Evolutionary conservation across 352 stramenopile genomes (phyloP).

Genomic region (Phytopythium aichiense): DNA sequence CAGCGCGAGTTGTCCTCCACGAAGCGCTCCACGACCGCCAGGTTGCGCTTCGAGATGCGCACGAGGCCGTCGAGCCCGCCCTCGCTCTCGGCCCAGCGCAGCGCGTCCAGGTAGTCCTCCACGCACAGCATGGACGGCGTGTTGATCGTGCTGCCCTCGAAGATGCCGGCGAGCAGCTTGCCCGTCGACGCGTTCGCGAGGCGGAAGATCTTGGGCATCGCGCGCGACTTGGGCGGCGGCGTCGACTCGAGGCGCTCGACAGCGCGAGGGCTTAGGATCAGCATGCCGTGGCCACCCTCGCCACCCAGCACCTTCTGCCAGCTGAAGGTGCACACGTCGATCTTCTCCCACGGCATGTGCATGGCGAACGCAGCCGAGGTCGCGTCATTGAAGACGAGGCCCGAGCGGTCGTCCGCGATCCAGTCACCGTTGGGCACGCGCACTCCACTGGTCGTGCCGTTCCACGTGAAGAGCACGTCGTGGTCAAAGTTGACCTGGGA

Average conservation of each 20-base stretch:
- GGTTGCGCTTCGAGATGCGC: conserved; percentile 92
- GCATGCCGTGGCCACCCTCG: conserved; percentile 96
- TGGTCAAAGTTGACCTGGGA: conserved; percentile 92
- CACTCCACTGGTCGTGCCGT: conserved; percentile 98
- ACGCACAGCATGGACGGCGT: conserved; percentile 99
- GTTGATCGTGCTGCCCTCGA: conserved; percentile 99
- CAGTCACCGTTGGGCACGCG: conserved; percentile 95
- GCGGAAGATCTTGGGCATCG: conserved; percentile 99
- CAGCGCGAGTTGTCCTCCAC: conserved; percentile 93
- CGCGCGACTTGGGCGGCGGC: conserved; percentile 74
- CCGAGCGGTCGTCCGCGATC: conserved; percentile 93
- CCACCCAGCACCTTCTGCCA: conserved; percentile 99
- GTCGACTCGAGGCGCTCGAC: conserved; percentile 97
- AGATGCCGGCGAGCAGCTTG: conserved; percentile 93
- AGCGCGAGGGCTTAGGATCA: conserved; percentile 95
- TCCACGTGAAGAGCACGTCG: conserved; percentile 99
- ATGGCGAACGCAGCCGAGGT: conserved; percentile 98
- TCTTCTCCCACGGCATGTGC: conserved; percentile 98
- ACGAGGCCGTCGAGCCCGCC: conserved; percentile 94
- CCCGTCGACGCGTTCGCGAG: conserved; percentile 96
- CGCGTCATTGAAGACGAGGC: conserved; percentile 97
- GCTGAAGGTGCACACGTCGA: conserved; percentile 99
- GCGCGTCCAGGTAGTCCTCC: conserved; percentile 98
- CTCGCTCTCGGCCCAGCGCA: conserved; percentile 94
- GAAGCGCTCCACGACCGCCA: conserved; percentile 95